Percentiles rank a stretch among this genome's conserved stretches.
Conservation (phyloP, 306 rosid species). For the Oxytropis ochrocephala region DNA sequence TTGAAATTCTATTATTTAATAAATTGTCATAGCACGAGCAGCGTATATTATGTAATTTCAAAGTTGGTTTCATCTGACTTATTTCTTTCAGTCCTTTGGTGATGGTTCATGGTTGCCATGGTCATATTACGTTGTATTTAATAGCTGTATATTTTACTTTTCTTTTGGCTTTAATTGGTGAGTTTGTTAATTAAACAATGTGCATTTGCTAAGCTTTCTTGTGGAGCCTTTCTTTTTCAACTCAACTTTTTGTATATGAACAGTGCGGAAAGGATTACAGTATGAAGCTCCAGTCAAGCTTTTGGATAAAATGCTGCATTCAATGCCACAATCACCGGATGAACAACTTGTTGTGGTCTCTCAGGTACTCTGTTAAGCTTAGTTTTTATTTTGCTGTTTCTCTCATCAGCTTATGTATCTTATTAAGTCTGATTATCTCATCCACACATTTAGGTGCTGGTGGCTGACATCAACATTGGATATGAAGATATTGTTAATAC, state of each 20-base stretch:
- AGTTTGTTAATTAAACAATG: constrained; percentile 3
- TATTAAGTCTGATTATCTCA: constrained; percentile 18
- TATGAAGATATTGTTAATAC: constrained; percentile 91
- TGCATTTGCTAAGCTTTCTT: constrained; percentile 11
- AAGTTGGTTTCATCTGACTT: neutral
- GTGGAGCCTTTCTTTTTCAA: constrained; percentile 5
- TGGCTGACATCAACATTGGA: constrained; percentile 91
- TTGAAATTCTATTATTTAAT: neutral
- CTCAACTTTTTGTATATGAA: constrained; percentile 16
- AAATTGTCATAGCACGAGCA: neutral
- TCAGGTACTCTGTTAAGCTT: constrained; percentile 49
- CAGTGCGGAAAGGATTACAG: constrained; percentile 92
- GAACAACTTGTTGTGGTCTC: constrained; percentile 93
- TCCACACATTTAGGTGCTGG: constrained; percentile 62
- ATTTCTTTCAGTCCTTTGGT: neutral
- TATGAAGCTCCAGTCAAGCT: constrained; percentile 94
- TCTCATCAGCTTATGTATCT: neutral
- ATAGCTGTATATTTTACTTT: constrained; percentile 3
- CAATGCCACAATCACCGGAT: constrained; percentile 74
- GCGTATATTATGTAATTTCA: neutral
- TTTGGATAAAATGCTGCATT: constrained; percentile 80
- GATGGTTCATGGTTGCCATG: neutral
- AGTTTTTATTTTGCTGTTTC: neutral
- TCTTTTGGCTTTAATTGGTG: neutral
- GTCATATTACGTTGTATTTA: neutral